phyloP scores from a whole-genome alignment of 73 alveolate species.

The Stentor coeruleus region DNA sequence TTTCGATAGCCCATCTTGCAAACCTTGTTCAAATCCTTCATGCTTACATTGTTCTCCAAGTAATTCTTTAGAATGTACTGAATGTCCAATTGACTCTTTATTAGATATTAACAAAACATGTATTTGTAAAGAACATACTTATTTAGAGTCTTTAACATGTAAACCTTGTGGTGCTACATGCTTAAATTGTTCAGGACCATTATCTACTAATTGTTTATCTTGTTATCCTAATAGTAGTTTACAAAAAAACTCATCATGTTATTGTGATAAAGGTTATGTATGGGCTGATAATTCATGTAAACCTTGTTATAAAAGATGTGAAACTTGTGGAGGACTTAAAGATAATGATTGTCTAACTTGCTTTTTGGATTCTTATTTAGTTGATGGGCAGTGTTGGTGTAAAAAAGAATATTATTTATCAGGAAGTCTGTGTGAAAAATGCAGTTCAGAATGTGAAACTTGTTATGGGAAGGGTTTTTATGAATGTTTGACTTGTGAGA shows the following conservation, averaged over 20 bases:
- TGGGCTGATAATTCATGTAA: too few relatives aligned
- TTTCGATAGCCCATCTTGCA: not conserved
- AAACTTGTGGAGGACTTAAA: not conserved
- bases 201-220: not conserved
- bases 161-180: not conserved
- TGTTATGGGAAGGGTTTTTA: not conserved
- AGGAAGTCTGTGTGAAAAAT: not conserved
- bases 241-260: not conserved
- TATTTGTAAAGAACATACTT: not conserved
- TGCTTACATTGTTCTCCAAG: not conserved
- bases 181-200: not conserved
- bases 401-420: not conserved
- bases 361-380: too few relatives aligned
- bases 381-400: not conserved
- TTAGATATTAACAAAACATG: not conserved
- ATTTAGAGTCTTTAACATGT: not conserved
- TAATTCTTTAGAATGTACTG: not conserved
- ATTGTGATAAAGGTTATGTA: too few relatives aligned
- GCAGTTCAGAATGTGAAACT: not conserved
- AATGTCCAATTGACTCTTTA: not conserved
- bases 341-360: not conserved
- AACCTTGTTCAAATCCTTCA: not conserved
- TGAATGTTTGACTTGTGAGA: not conserved
- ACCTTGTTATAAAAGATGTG: too few relatives aligned
- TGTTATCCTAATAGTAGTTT: not conserved